These are phyloP conservation scores for Neocallimastix lanati DNA, from an alignment of 192 early-diverging fungal species.

Conservation along the genomic window DNA sequence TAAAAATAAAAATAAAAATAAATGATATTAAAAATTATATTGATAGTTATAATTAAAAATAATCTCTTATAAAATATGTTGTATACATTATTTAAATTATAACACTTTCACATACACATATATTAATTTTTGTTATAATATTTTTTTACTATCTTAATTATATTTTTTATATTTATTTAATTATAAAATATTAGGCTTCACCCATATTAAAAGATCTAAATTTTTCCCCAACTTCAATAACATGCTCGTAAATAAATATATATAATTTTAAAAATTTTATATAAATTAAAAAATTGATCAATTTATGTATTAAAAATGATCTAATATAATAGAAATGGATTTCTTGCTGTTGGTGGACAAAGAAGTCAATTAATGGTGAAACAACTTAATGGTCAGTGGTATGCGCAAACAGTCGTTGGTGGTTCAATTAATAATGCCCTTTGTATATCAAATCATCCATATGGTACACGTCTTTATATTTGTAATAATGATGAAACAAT, in stretches of 20 bases:
- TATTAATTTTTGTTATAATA: no score
- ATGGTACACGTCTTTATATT: conserved; percentile 51
- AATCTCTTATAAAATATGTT: no score
- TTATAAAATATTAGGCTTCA: conserved; percentile 21
- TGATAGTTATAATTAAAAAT: no score
- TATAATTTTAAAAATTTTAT: no score
- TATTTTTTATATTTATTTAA: no score
- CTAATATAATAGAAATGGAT: conserved; percentile 34
- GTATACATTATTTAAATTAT: no score
- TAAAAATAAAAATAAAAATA: no score
- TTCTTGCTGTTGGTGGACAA: conserved; percentile 81
- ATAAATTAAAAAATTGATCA: no score
- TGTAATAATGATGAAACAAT: conserved; percentile 92
- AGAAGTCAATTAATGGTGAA: conserved; percentile 62
- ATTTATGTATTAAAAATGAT: no score
- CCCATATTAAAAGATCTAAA: conserved; percentile 50
- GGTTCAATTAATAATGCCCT: conserved; percentile 81
- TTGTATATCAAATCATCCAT: conserved; percentile 34
- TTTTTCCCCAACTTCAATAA: conserved; percentile 52
- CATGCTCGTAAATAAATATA: conserved; percentile 20
- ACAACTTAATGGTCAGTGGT: conserved; percentile 39
- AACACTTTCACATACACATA: no score
- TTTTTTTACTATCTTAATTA: no score
- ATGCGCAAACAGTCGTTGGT: conserved; percentile 31
- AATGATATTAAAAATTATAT: no score